Conservation (phyloP, 2,329 filamentous ascomycete genomes). For the Curvularia eragrostidis region DNA sequence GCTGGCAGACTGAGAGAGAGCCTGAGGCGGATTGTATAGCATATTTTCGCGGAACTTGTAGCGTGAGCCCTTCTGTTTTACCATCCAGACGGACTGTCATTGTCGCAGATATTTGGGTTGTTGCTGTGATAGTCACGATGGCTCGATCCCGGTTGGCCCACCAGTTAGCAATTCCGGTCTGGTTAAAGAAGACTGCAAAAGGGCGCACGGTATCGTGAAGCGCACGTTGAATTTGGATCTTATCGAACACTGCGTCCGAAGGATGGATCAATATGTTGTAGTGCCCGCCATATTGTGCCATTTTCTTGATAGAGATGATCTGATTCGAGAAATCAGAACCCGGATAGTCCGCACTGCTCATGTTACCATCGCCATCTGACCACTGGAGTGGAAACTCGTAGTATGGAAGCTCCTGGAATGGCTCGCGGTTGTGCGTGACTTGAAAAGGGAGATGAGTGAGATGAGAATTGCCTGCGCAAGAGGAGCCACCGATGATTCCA, state of each 20-base stretch:
- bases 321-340: constrained; percentile 17
- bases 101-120: constrained; percentile 1
- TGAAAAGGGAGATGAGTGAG: constrained; percentile 15
- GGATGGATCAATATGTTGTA: constrained; percentile 22
- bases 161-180: constrained; percentile 17
- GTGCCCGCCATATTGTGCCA: constrained; percentile 15
- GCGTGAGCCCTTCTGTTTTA: constrained; percentile 6
- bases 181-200: constrained; percentile 17
- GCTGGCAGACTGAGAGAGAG: constrained; percentile 14
- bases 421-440: constrained; percentile 17
- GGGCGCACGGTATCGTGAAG: constrained; percentile 14
- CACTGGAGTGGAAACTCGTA: constrained; percentile 17
- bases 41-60: constrained; percentile 12
- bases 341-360: constrained; percentile 17
- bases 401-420: constrained; percentile 15
- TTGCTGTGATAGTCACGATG: constrained; percentile 2
- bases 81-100: constrained; percentile 16
- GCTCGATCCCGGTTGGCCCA: constrained; percentile 16
- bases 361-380: constrained; percentile 16
- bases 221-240: constrained; percentile 13
- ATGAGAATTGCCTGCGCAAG: constrained; percentile 15
- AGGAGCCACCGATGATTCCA: constrained; percentile 16
- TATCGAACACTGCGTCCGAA: constrained; percentile 16
- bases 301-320: constrained; percentile 11
- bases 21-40: constrained; percentile 9